These are phyloP conservation scores for Phytophthora lateralis DNA, from an alignment of 352 stramenopile species.

Conservation along the genomic window DNA sequence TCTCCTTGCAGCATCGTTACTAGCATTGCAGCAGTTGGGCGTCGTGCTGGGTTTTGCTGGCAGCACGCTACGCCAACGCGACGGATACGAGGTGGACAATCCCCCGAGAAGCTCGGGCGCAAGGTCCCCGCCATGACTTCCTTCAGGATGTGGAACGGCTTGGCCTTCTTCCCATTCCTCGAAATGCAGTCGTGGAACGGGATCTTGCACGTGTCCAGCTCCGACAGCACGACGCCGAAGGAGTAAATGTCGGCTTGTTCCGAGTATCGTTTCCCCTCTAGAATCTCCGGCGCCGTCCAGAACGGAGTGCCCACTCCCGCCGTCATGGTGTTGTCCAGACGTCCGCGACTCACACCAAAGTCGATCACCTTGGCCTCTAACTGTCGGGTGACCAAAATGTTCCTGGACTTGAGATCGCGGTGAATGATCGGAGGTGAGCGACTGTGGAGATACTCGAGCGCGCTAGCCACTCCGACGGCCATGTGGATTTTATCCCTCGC, in stretches of 20 bases:
- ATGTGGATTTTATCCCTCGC: conserved; percentile 43
- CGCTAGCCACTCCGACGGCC: conserved; percentile 36
- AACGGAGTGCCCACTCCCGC: conserved; percentile 53
- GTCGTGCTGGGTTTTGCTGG: conserved; percentile 40
- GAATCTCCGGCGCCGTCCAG: conserved; percentile 71
- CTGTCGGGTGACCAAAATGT: conserved; percentile 45
- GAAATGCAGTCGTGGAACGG: conserved; percentile 30
- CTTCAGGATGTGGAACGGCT: conserved; percentile 54
- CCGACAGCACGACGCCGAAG: conserved; percentile 58
- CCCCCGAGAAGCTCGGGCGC: conserved; percentile 43
- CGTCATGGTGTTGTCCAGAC: conserved; percentile 38
- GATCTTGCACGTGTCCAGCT: conserved; percentile 47
- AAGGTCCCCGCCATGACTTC: conserved; percentile 49
- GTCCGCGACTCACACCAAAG: conserved; percentile 48
- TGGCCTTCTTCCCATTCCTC: conserved; percentile 24
- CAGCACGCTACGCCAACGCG: conserved; percentile 44
- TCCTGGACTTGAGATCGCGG: conserved; percentile 50
- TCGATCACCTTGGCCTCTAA: conserved; percentile 51
- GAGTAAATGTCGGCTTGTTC: conserved; percentile 74
- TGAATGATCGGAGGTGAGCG: conserved; percentile 47
- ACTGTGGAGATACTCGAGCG: conserved; percentile 47
- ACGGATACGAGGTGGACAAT: conserved; percentile 46
- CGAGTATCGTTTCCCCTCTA: conserved; percentile 54
- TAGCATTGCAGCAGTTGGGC: conserved; percentile 27
- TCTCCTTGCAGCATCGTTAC: conserved; percentile 29